These are phyloP conservation scores for Aplosporella prunicola DNA, from an alignment of 2,329 filamentous ascomycete species.

Conservation along the genomic window DNA sequence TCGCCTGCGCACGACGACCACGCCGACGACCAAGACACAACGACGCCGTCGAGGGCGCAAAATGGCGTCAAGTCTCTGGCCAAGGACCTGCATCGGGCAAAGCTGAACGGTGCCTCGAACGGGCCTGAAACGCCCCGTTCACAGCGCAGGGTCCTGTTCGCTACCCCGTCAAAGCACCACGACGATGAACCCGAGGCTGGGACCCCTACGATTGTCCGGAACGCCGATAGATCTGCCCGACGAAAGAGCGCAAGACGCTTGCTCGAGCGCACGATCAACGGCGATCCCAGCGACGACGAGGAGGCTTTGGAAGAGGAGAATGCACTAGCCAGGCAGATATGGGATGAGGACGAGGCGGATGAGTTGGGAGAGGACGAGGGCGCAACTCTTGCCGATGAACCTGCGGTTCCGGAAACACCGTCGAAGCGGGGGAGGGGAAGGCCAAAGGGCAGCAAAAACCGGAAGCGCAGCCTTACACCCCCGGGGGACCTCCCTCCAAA, in stretches of 20 bases:
- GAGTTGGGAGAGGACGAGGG: constrained; percentile 25
- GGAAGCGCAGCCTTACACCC: constrained; percentile 61
- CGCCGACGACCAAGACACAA: constrained; percentile 6
- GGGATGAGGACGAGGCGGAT: constrained; percentile 45
- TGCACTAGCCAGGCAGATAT: constrained; percentile 59
- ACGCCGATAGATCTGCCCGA: constrained; percentile 75
- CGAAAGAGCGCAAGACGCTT: constrained; percentile 73
- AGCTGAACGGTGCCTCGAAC: constrained; percentile 12
- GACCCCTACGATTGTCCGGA: constrained; percentile 57
- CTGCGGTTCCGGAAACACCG: constrained; percentile 40
- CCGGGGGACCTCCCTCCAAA: constrained; percentile 75
- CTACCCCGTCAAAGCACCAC: constrained; percentile 32
- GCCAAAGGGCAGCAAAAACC: constrained; percentile 44
- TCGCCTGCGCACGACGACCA: constrained; percentile 1
- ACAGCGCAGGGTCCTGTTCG: constrained; percentile 37
- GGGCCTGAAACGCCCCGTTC: constrained; percentile 32
- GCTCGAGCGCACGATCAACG: constrained; percentile 60
- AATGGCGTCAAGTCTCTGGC: constrained; percentile 14
- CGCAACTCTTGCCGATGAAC: constrained; percentile 33
- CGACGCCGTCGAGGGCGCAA: constrained; percentile 2
- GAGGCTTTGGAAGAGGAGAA: constrained; percentile 59
- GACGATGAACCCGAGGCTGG: constrained; percentile 32
- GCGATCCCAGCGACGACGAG: constrained; percentile 58
- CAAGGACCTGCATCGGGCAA: constrained; percentile 11
- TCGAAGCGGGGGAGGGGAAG: constrained; percentile 36